phyloP scores from a whole-genome alignment of 768 basidiomycete species.

The Russula foetens region DNA sequence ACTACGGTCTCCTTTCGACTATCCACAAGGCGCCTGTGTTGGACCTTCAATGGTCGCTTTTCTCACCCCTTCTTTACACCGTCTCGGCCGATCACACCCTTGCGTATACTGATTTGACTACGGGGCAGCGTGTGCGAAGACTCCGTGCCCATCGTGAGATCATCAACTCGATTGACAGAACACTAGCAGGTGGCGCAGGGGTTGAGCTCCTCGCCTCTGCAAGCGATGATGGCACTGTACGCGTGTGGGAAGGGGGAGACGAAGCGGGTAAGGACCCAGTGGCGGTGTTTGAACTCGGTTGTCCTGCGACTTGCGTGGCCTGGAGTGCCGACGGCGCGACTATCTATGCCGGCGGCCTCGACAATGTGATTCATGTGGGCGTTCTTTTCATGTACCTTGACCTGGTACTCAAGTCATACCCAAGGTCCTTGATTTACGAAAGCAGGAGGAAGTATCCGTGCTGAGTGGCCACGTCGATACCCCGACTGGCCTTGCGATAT shows the following conservation, averaged over 20 bases:
- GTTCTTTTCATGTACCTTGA: background rate
- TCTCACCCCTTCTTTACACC: slow-evolving; percentile 64
- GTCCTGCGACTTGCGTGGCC: slow-evolving; percentile 85
- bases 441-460: slow-evolving; percentile 69
- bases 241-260: slow-evolving; percentile 85
- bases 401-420: background rate
- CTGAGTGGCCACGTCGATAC: slow-evolving; percentile 87
- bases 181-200: slow-evolving; percentile 76
- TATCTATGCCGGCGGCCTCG: slow-evolving; percentile 86
- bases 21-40: slow-evolving; percentile 87
- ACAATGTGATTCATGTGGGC: slow-evolving; percentile 93
- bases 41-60: slow-evolving; percentile 86
- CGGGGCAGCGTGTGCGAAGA: slow-evolving; percentile 73
- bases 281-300: slow-evolving; percentile 75
- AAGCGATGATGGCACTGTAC: slow-evolving; percentile 87
- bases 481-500: slow-evolving; percentile 86
- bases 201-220: slow-evolving; percentile 81
- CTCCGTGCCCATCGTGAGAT: slow-evolving; percentile 88
- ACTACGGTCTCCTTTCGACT: slow-evolving; percentile 80
- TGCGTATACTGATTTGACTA: slow-evolving; percentile 66
- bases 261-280: slow-evolving; percentile 67
- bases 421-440: slow-evolving; percentile 86
- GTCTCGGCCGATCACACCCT: slow-evolving; percentile 89
- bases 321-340: slow-evolving; percentile 90
- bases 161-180: slow-evolving; percentile 83